Evolutionary conservation across 2,329 filamentous ascomycete species (phyloP).

Genomic region (Ophiostoma himal-ulmi): DNA sequence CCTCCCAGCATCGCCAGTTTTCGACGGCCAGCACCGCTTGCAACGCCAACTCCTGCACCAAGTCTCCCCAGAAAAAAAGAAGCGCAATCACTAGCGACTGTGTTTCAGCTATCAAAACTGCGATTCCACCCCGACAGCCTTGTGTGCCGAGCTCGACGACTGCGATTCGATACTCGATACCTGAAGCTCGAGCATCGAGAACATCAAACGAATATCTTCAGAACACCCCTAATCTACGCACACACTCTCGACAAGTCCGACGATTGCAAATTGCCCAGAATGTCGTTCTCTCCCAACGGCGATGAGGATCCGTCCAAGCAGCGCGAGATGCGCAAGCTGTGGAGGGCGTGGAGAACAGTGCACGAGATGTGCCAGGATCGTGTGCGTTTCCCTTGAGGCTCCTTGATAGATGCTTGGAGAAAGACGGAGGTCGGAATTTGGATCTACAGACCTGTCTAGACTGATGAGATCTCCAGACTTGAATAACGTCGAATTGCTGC

Average conservation of each 20-base stretch:
- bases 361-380: conserved; percentile 93
- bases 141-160: conserved; percentile 7
- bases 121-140: background rate
- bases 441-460: background rate
- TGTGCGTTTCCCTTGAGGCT: conserved; percentile 48
- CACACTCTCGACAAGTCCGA: background rate
- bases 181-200: background rate
- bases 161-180: background rate
- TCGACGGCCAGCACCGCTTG: background rate
- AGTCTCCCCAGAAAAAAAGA: background rate
- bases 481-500: background rate
- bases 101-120: background rate
- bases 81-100: background rate
- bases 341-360: conserved; percentile 88
- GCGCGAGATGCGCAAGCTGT: conserved; percentile 62
- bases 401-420: background rate
- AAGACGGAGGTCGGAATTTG: background rate
- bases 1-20: conserved; percentile 3
- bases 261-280: background rate
- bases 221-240: background rate
- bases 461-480: too few species aligned
- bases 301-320: conserved; percentile 38
- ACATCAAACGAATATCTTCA: background rate
- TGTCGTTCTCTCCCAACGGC: conserved; percentile 21
- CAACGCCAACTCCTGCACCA: background rate